Percentiles rank a stretch among this genome's conserved stretches.
phyloP scores from a whole-genome alignment of 495 filamentous ascomycete genomes.

The Daldinia caldariorum region DNA sequence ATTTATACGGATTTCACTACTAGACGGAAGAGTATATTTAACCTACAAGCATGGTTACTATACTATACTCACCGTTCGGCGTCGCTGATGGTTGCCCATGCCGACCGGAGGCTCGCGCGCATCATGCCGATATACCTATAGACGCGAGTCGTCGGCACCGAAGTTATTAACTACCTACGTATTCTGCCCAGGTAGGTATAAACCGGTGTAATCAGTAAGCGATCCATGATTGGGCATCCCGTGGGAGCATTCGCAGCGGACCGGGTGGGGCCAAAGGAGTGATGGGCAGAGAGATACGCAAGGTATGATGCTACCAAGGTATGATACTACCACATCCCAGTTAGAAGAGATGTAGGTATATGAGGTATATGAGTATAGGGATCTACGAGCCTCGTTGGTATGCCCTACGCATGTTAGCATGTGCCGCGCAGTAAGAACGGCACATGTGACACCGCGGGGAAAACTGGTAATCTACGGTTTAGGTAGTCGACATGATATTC shows the following conservation, averaged over 20 bases:
- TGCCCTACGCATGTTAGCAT: background rate
- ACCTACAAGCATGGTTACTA: background rate
- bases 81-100: background rate
- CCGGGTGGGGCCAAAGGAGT: background rate
- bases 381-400: background rate
- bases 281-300: background rate
- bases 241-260: background rate
- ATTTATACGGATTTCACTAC: background rate
- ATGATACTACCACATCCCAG: background rate
- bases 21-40: background rate
- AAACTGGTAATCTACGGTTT: background rate
- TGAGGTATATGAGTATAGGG: background rate
- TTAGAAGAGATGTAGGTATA: background rate
- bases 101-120: conserved; percentile 28
- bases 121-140: conserved; percentile 1
- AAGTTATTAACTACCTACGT: background rate
- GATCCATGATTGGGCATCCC: background rate
- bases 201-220: conserved; percentile 8
- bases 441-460: background rate
- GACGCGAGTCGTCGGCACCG: conserved; percentile 7
- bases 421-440: background rate
- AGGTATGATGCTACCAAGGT: background rate
- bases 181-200: background rate
- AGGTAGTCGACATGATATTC: background rate
- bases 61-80: background rate